Evolutionary conservation across 2,329 filamentous ascomycete genomes (phyloP), one percentile per base, ranked within the genome.

Genomic region (Cercospora canescens): DNA sequence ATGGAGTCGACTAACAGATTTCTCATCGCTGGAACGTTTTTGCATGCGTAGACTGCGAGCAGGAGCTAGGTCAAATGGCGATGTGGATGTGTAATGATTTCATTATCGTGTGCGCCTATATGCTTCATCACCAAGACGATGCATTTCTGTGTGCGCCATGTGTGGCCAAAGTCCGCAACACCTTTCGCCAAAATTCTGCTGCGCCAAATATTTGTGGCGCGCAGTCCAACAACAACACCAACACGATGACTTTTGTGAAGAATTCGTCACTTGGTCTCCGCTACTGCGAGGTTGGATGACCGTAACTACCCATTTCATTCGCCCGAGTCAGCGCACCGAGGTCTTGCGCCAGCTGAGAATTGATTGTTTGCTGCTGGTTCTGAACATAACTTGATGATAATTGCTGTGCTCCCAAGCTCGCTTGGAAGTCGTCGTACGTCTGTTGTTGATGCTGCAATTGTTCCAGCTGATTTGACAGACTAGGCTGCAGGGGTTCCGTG

Each of bases 371-470:
- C 41, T 48, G 54, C 55, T 58, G 55, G 12, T 52, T 58, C 18
- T 48, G 30, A 21, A 14, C 62, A 14, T 58, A 63, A 3, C 30
- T 37, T 18, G 54, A 26, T 28, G 62, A 52, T 32, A 63, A 12
- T 28, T 59, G 54, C 30, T 63, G 62, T 30, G 62, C 62, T 3
- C 62, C 54, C 2, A 63, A 21, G 34, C 39, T 59, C 3, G 62
- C 62, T 14, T 63, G 52, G 18, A 62, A 62, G 16, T 62, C 60
- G 16, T 62, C 60, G 50, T 55, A 62, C 7, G 60, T 56, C 35
- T 62, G 60, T n/a, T 62, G 60, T 21, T 62, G 48, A 28, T 62
- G 59, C 45, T 62, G 60, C 48, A 62, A 54, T 2, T 62, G 48
- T 35, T 62, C 45, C 12, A 62, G 32, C 24, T 62, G 48, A 18